Percentiles rank a stretch among this genome's conserved stretches.
These are phyloP conservation scores for Dorcoceras hygrometricum DNA, from an alignment of 257 asterid species.

Conservation along the genomic window DNA sequence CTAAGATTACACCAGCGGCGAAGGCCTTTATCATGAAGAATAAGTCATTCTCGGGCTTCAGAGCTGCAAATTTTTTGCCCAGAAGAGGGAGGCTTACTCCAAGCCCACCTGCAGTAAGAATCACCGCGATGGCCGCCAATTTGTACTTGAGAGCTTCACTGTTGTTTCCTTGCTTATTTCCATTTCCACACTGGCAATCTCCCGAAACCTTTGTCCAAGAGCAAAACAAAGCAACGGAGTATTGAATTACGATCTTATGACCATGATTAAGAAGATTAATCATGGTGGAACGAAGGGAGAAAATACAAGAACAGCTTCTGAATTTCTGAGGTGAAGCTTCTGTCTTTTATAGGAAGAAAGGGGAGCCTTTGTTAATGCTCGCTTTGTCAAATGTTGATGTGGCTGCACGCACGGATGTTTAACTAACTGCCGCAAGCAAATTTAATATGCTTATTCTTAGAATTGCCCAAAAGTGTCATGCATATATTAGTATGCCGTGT, in stretches of 20 bases:
- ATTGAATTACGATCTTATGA: conserved; percentile 15
- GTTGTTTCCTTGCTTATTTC: conserved; percentile 19
- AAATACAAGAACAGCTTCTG: conserved; percentile 7
- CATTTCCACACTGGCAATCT: conserved; percentile 24
- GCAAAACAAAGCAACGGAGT: background rate
- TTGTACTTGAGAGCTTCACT: conserved; percentile 46
- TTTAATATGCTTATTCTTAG: conserved; percentile 1
- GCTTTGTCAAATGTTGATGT: conserved; percentile 19
- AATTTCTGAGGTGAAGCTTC: background rate
- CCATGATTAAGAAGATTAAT: conserved; percentile 7
- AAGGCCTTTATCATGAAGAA: conserved; percentile 55
- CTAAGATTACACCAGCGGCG: conserved; percentile 50
- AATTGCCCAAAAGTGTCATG: background rate
- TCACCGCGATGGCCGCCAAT: conserved; percentile 31
- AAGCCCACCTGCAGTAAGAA: conserved; percentile 36
- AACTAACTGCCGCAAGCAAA: background rate
- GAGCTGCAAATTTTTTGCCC: conserved; percentile 31
- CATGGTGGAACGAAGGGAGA: conserved; percentile 27
- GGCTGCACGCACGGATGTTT: conserved; percentile 3
- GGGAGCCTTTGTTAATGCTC: conserved; percentile 5
- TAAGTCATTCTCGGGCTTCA: conserved; percentile 41
- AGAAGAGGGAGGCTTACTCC: conserved; percentile 48
- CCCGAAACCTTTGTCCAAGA: conserved; percentile 5
- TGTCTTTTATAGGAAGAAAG: conserved; percentile 10
- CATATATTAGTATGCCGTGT: background rate